Percentiles rank a stretch among this genome's conserved stretches.
Evolutionary conservation across 2,329 filamentous ascomycete genomes (phyloP).

Genomic region (Chrysosporium keratinophilum): DNA sequence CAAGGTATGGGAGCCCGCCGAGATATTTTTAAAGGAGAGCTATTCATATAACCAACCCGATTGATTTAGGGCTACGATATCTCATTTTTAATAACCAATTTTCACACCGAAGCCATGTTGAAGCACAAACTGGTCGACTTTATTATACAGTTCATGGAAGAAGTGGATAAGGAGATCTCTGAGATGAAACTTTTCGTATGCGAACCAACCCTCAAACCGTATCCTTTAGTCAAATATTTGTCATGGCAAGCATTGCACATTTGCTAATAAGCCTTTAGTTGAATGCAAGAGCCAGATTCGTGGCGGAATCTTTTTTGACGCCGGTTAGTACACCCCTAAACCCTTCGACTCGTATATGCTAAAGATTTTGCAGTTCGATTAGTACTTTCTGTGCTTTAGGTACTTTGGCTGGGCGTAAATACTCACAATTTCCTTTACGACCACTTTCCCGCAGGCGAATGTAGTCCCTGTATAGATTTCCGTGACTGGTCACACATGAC

Average conservation of each 20-base stretch:
- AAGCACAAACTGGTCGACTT: conserved; percentile 99
- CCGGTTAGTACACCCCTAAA: conserved; percentile 50
- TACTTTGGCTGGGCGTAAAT: background rate
- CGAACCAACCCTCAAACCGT: conserved; percentile 11
- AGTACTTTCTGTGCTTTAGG: conserved; percentile 10
- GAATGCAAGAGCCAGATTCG: conserved; percentile 92
- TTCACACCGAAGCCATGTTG: conserved; percentile 96
- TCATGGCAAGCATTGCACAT: conserved; percentile 2
- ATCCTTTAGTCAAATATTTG: background rate
- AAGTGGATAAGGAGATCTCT: conserved; percentile 99
- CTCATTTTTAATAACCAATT: conserved; percentile 96
- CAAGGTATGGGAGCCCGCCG: conserved; percentile 50
- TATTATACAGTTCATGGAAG: conserved; percentile 99
- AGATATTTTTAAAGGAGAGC: background rate
- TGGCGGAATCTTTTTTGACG: conserved; percentile 95
- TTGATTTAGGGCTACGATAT: conserved; percentile 82
- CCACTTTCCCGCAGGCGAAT: background rate
- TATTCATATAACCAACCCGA: background rate
- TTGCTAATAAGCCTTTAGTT: conserved; percentile 49
- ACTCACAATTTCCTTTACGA: background rate
- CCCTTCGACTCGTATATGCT: conserved; percentile 5
- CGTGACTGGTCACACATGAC: background rate
- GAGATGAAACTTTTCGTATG: conserved; percentile 99
- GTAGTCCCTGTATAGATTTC: background rate
- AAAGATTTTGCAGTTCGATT: conserved; percentile 24